Conservation (phyloP, 2,329 filamentous ascomycete species). For the Trichoderma sp. region DNA sequence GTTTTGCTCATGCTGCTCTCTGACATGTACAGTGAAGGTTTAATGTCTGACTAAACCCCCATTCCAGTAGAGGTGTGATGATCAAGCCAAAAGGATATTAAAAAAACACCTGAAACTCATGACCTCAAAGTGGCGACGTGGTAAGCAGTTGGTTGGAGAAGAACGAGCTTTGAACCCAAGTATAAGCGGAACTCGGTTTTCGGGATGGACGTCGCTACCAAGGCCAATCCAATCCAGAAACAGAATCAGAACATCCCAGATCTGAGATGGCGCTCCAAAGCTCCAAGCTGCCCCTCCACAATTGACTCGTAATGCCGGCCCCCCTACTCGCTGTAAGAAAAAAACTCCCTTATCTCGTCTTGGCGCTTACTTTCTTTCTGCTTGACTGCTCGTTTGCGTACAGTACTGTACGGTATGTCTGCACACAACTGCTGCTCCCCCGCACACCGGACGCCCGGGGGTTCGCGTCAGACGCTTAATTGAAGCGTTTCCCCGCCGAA, state of each 20-base stretch:
- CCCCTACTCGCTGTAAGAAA: neutral
- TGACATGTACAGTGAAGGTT: neutral
- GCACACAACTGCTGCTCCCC: neutral
- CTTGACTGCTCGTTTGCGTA: neutral
- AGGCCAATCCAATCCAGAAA: neutral
- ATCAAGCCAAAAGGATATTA: neutral
- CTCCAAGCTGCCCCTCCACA: neutral
- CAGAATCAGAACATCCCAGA: neutral
- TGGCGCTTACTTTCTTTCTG: neutral
- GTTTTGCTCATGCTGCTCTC: neutral
- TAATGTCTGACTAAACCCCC: neutral
- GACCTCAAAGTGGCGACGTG: neutral
- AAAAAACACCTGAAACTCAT: neutral
- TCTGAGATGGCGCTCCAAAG: neutral
- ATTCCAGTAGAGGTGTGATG: neutral
- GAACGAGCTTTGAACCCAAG: neutral
- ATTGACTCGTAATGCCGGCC: neutral
- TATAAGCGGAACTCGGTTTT: neutral
- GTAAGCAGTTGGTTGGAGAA: neutral
- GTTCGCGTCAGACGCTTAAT: neutral
- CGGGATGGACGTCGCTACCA: neutral
- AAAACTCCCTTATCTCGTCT: neutral
- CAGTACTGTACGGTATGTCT: neutral
- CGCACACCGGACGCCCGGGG: constrained; percentile 11
- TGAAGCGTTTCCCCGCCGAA: constrained; percentile 18